Conservation (phyloP, 441 rosid genomes). For the Adansonia rubrostipa region DNA sequence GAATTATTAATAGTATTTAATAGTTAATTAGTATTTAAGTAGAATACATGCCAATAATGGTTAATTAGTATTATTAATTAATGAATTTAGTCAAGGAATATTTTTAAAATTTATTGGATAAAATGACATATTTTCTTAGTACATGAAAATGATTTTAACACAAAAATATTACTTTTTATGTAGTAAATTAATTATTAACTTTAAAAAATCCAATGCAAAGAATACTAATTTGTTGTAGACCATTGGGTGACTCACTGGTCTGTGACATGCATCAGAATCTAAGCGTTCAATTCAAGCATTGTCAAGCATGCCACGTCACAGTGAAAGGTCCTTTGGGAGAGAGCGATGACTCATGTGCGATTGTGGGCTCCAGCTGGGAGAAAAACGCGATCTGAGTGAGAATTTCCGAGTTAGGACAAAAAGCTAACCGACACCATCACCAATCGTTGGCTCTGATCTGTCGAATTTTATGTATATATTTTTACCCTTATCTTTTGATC, state of each 20-base stretch:
- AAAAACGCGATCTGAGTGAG: not conserved
- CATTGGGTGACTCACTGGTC: not conserved
- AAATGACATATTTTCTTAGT: too few species aligned
- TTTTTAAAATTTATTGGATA: too few species aligned
- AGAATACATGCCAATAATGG: not conserved
- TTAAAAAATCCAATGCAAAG: too few species aligned
- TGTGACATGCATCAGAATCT: too few species aligned
- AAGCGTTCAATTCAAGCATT: not conserved
- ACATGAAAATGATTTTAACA: too few species aligned
- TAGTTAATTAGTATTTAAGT: not conserved
- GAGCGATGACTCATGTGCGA: not conserved
- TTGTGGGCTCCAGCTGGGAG: constrained; percentile 17
- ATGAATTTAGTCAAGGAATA: too few species aligned
- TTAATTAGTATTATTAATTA: too few species aligned
- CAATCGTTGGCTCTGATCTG: not conserved
- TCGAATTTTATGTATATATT: not conserved
- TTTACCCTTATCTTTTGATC: not conserved
- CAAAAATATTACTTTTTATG: too few species aligned
- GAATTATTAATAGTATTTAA: not conserved
- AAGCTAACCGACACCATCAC: constrained; percentile 29
- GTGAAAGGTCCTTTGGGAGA: not conserved
- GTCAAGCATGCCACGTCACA: constrained; percentile 13
- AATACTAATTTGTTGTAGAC: not conserved
- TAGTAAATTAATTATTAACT: too few species aligned
- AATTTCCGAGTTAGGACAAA: constrained; percentile 21